Evolutionary conservation across 768 basidiomycete genomes (phyloP), one percentile per base, ranked within the genome.

Genomic region (Hericium erinaceus): DNA sequence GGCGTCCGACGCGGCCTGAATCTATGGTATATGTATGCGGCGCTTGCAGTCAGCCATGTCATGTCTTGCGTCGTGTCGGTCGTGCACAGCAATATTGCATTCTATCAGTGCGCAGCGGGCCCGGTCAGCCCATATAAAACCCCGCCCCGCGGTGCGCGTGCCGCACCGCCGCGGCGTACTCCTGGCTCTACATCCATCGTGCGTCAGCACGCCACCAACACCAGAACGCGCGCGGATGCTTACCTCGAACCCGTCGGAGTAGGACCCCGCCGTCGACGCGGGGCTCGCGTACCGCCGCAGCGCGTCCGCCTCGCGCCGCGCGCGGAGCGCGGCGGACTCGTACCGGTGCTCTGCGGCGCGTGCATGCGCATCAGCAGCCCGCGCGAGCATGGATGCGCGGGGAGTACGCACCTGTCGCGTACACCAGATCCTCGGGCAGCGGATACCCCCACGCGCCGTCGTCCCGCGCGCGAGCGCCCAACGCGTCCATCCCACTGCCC

Each of bases 241-340:
- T 60, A 63, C 62, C 62, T 63, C 62, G 39, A 61, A 63, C 12
- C 56, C 57, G 28, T 54, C 56, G 8, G 60, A 48, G 44, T 61
- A 63, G 18, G 60, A 53, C 38, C 57, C 33, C 16, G 54, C 59
- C 56, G 61, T 63, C 39, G 60, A 48, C 57, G 62, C 51, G 12
- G 60, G 60, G 49, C 60, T 58, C 41, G 57, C 51, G 57, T 62
- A 62, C 57, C 61, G 54, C 59, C 59, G 60, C 48, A 61, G 49
- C 38, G 55, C 46, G 52, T 51, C 50, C 16, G 22, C 22, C 26
- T 24, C 20, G 49, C 15, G 16, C 7, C 49, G 10, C 22, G 20
- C 24, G 8, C 22, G 15, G 46, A 51, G 26, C 24, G 22, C 49
- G 1, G 33, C 33, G 33, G 33, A 33, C 33, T 51, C 49, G 49